Evolutionary conservation across 805 yeast genomes (phyloP).

Genomic region (Jamesozyma lodderae): DNA sequence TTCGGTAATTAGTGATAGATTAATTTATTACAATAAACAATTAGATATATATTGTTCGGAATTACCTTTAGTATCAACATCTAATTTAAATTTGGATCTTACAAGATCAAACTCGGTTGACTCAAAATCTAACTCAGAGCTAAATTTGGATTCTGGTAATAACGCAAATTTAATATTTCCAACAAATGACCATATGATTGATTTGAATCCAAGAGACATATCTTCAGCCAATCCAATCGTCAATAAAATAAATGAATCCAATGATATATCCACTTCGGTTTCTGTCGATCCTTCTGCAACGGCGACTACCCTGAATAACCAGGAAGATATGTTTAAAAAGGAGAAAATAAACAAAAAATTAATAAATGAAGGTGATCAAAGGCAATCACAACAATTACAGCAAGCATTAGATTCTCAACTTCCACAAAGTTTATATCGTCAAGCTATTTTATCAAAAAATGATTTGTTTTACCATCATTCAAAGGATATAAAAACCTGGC

Average conservation of each 20-base stretch:
- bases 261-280: too few relatives aligned
- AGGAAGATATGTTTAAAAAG: too few relatives aligned
- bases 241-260: slow-evolving; percentile 1
- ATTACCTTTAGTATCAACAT: slow-evolving; percentile 42
- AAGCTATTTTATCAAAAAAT: slow-evolving; percentile 26
- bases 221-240: slow-evolving; percentile 5
- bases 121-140: background rate
- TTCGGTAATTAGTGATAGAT: slow-evolving; percentile 36
- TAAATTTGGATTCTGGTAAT: too few relatives aligned
- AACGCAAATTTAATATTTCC: slow-evolving; percentile 25
- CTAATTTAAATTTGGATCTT: slow-evolving; percentile 15
- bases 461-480: slow-evolving; percentile 50
- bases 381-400: background rate
- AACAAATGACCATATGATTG: slow-evolving; percentile 22
- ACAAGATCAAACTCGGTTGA: background rate
- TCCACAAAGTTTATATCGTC: slow-evolving; percentile 10
- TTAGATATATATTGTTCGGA: slow-evolving; percentile 51
- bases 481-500: slow-evolving; percentile 54
- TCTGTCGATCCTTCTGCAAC: too few relatives aligned
- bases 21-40: slow-evolving; percentile 52
- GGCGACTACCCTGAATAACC: too few relatives aligned
- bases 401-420: too few relatives aligned
- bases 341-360: too few relatives aligned
- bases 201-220: slow-evolving; percentile 25
- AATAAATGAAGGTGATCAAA: background rate